phyloP scores from a whole-genome alignment of 208 protist species.

The Acanthamoeba castellanii region DNA sequence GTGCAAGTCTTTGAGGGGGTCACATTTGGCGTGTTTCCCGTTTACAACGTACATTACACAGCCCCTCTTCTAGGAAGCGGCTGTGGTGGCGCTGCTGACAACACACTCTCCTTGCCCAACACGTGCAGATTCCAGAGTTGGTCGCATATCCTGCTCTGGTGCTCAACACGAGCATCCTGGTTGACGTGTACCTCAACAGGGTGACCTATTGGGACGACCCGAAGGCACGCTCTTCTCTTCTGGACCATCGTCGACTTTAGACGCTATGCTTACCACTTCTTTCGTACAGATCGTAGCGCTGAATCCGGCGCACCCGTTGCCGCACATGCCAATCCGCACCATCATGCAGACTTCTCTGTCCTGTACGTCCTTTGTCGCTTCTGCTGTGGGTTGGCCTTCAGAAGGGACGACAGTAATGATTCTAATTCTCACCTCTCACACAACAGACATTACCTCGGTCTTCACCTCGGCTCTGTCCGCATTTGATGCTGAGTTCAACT shows the following conservation, averaged over 20 bases:
- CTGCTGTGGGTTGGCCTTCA: no score
- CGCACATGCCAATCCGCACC: no score
- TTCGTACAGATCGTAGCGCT: no score
- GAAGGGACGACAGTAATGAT: no score
- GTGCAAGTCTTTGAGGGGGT: not conserved
- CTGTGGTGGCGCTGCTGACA: not conserved
- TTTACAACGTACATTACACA: conserved; percentile 42
- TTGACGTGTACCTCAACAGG: not conserved
- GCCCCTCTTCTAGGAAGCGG: not conserved
- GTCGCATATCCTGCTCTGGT: not conserved
- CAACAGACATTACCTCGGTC: not conserved
- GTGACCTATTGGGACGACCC: not conserved
- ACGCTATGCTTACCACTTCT: no score
- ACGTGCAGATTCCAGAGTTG: not conserved
- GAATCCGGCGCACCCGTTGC: no score
- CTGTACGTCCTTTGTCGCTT: not conserved
- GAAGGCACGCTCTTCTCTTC: not conserved
- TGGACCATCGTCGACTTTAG: not conserved
- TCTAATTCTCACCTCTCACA: not conserved
- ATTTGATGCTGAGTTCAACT: conserved; percentile 9
- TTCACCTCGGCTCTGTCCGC: not conserved
- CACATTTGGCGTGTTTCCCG: not conserved
- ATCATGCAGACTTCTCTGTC: no score
- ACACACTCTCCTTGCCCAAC: not conserved
- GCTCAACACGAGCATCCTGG: not conserved